Evolutionary conservation across 2,329 filamentous ascomycete genomes (phyloP), one percentile per base, ranked within the genome.

Genomic region (Stenocarpella maydis): DNA sequence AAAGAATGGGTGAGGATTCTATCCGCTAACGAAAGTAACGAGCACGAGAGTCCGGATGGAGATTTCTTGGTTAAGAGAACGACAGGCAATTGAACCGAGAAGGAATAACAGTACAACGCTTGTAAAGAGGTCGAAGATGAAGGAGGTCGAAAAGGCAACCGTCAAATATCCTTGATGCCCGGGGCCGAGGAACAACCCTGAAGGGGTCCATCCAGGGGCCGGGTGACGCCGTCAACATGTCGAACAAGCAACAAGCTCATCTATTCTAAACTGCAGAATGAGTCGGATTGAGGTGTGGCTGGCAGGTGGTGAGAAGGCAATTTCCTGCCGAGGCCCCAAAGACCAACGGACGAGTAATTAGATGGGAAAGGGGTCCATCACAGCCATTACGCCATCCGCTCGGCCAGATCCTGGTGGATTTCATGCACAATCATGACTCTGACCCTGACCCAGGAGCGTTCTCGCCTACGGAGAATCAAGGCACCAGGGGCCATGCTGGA

Each of bases 281-380:
- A 34, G 17, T 6, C 39, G 41, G 24, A 67, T 47, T 43, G 17
- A 47, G 28, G 10, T 17, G 12, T 41, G 41, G 28, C 43, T 1
- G 54, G 37, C 28, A 37, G 41, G 43, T 67, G 31, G 65, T 24
- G 31, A 67, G 65, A 67, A 34, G 52, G 43, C 31, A 67, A 67
- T 58, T 10, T 67, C 65, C 28, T 37, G 41, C 31, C n/a, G 9
- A 49, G 65, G 31, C n/a, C n/a, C n/a, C n/a, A 34, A 34, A 34
- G n/a, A 39, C 41, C 52, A 15, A 37, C 43, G 28, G 7, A 66
- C 24, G 47, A 47, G 39, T 14, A n/a, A n/a, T n/a, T n/a, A 39
- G 7, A 41, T 39, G 34, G 52, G 9, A 41, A 17, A 31, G 58
- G 69, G 50, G 53, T 21, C 14, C 45, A 49, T 12, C 43, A 53